Evolutionary conservation across 169 alveolate genomes (phyloP), one percentile per base, ranked within the genome.

Genomic region (Eimeria falciformis): DNA sequence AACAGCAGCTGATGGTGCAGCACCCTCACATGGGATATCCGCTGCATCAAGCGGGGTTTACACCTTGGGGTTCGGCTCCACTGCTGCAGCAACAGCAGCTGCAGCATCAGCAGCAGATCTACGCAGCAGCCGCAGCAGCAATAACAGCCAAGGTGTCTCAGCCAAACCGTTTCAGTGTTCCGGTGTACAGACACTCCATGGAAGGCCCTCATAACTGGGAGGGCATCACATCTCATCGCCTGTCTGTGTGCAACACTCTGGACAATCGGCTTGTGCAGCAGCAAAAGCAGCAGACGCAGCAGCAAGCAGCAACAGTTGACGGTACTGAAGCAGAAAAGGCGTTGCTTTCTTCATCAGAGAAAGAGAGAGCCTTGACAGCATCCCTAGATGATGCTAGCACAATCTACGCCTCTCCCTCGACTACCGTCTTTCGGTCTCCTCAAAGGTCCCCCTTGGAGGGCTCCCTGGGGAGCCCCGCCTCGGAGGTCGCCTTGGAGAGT

Each of bases 301-400:
- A 9, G 21, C 58, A 6, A 6, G 14, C 58, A 14, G 14, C n/a
- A n/a, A n/a, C n/a, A 47, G 21, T 47, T 14, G 14, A 68, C 7
- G 5, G 12, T 25, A 50, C 79, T 5, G 79, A 45, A 29, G 79
- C 79, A 68, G 79, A 45, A 68, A 68, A 25, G 14, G 3, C 23
- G 53, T 25, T 23, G 2, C 4, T 43, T 14, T 14, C 79, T 5
- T 2, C 79, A 14, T 45, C 79, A 5, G 50, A 27, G 11, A 50
- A n/a, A 68, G 79, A 17, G 37, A 50, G 53, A 68, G 53, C 79
- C 27, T 45, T 50, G 37, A 50, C 79, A n/a, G 47, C 79, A 68
- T 23, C 75, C 23, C 21, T 43, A 65, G 75, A 6, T 7, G 75
- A 65, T 11, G 37, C 7, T 43, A 65, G 75, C 40, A 65, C 75